A percentile compares a stretch with the other conserved stretches of the same genome.
phyloP scores from a whole-genome alignment of 768 basidiomycete species.

The Podaxis rugospora region DNA sequence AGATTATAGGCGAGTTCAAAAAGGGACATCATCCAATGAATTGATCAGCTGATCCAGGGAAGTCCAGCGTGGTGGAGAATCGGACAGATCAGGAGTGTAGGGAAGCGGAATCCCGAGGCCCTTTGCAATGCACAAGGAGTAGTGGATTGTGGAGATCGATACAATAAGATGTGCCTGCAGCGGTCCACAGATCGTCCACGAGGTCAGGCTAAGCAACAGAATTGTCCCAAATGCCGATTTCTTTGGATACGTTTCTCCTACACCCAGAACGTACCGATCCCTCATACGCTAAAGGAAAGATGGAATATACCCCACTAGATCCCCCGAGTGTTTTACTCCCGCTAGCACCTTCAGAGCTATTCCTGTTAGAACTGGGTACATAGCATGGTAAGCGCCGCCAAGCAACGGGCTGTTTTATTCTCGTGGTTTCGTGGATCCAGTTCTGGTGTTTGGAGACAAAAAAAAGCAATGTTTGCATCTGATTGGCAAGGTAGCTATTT shows the following conservation, averaged over 20 bases:
- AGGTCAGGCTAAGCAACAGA: background rate
- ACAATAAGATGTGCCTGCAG: background rate
- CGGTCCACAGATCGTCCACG: constrained; percentile 8
- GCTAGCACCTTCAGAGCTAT: constrained; percentile 36
- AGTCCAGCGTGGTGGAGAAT: constrained; percentile 18
- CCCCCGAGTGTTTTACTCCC: constrained; percentile 38
- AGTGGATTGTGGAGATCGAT: constrained; percentile 7
- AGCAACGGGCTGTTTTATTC: constrained; percentile 45
- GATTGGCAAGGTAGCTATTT: constrained; percentile 35
- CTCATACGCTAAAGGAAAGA: constrained; percentile 37
- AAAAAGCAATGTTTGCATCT: constrained; percentile 47
- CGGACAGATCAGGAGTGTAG: constrained; percentile 21
- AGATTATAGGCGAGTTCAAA: constrained; percentile 27
- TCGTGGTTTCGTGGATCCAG: constrained; percentile 51
- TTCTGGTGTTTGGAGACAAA: constrained; percentile 47
- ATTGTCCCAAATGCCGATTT: background rate
- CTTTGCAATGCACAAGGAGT: constrained; percentile 21
- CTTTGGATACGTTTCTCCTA: constrained; percentile 14
- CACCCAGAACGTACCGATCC: constrained; percentile 24
- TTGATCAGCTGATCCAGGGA: constrained; percentile 17
- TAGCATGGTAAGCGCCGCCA: constrained; percentile 50
- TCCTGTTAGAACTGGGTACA: constrained; percentile 72
- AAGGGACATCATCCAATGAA: constrained; percentile 21
- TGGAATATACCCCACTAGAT: constrained; percentile 59
- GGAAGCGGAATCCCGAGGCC: constrained; percentile 25